Conservation (phyloP, 139 green algal genomes). For the Gonium pectorale region DNA sequence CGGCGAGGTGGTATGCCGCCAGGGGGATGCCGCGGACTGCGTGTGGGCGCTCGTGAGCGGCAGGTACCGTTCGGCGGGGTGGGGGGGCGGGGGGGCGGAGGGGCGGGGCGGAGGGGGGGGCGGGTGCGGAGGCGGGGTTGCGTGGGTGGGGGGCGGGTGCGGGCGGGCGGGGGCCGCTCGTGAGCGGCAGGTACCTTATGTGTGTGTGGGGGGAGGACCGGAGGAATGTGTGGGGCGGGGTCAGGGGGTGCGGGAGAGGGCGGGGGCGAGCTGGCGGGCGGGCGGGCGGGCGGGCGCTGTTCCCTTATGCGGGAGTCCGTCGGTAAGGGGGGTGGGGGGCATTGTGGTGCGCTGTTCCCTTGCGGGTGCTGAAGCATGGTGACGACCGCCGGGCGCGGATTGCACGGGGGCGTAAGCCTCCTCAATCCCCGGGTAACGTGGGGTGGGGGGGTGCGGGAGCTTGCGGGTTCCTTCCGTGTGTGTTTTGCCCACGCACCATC, state of each 20-base stretch:
- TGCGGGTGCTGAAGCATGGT: neutral
- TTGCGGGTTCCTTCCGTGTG: no score
- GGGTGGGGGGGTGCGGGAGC: no score
- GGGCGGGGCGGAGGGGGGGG: no score
- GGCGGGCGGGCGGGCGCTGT: neutral
- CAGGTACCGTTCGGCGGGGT: neutral
- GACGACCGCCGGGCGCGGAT: neutral
- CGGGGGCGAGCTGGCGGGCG: no score
- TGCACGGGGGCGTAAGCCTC: neutral
- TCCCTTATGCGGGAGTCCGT: no score
- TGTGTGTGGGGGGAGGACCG: neutral
- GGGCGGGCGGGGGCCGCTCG: no score
- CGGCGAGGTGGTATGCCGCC: constrained; percentile 14
- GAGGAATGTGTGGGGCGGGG: neutral
- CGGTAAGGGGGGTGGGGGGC: neutral
- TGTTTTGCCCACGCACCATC: neutral
- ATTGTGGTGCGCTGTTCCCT: no score
- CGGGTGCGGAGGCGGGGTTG: neutral
- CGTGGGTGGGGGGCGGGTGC: neutral
- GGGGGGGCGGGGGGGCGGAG: no score
- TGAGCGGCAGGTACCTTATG: no score
- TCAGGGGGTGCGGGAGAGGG: neutral
- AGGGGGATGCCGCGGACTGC: constrained; percentile 13
- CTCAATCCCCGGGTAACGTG: no score
- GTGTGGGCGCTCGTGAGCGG: constrained; percentile 7